Percentiles rank a stretch among this genome's conserved stretches.
Conservation (phyloP, 352 stramenopile genomes). For the Thalassiosira livingstoniorum region DNA sequence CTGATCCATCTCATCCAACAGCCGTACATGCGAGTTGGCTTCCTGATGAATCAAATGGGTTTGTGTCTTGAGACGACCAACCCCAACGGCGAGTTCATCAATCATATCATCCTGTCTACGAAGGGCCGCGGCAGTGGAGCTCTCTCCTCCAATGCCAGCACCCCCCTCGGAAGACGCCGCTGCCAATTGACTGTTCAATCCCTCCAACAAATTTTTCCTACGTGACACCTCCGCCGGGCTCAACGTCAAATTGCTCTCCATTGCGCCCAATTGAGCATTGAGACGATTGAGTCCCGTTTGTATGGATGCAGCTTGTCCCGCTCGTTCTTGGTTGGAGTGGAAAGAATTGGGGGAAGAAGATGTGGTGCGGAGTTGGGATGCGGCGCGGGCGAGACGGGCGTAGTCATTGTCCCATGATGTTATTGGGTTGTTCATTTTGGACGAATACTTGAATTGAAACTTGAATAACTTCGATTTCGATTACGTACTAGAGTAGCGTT, state of each 20-base stretch:
- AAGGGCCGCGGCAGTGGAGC: conserved; percentile 64
- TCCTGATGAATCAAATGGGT: conserved; percentile 80
- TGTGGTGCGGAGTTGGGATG: conserved; percentile 73
- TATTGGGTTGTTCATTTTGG: conserved; percentile 58
- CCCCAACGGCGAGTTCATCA: conserved; percentile 77
- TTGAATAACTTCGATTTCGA: background rate
- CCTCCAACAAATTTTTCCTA: conserved; percentile 63
- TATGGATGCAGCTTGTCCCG: conserved; percentile 52
- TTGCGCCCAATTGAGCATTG: conserved; percentile 54
- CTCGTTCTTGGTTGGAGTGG: conserved; percentile 30
- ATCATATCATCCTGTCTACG: conserved; percentile 84
- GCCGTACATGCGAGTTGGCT: conserved; percentile 73
- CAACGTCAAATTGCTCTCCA: conserved; percentile 60
- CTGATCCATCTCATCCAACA: conserved; percentile 82
- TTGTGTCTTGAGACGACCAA: conserved; percentile 78
- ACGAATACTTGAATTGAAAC: background rate
- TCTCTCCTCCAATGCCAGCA: conserved; percentile 19
- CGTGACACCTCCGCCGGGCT: conserved; percentile 58
- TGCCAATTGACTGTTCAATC: conserved; percentile 35
- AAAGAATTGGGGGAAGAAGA: conserved; percentile 28
- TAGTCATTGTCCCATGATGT: conserved; percentile 84
- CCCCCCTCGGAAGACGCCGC: background rate
- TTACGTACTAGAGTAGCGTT: background rate
- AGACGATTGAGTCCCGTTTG: conserved; percentile 70
- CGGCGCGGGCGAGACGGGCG: conserved; percentile 74